Evolutionary conservation across 495 filamentous ascomycete species (phyloP).

Genomic region (Neurospora intermedia): DNA sequence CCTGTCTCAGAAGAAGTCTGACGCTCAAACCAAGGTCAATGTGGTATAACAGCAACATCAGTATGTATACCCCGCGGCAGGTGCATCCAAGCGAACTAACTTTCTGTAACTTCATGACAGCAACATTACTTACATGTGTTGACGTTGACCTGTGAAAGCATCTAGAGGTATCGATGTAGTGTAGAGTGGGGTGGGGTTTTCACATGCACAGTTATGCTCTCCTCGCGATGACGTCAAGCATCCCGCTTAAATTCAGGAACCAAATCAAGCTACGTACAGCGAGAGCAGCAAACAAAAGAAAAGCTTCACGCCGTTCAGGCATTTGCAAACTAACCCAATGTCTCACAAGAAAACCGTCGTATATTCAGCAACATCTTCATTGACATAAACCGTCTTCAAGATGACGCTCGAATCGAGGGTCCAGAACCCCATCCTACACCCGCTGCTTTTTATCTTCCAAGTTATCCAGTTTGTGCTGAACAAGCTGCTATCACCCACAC

Average conservation of each 20-base stretch:
- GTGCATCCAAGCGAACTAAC: neutral
- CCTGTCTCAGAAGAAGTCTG: neutral
- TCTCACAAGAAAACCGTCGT: neutral
- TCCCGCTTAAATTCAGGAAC: neutral
- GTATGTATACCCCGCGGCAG: neutral
- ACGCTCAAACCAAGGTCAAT: neutral
- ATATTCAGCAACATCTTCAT: neutral
- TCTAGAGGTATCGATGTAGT: neutral
- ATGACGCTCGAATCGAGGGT: conserved; percentile 1
- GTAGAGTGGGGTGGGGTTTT: neutral
- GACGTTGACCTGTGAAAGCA: neutral
- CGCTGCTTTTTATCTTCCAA: conserved; percentile 51
- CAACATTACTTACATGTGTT: neutral
- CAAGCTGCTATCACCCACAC: conserved; percentile 56
- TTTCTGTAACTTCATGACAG: neutral
- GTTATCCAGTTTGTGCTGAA: conserved; percentile 56
- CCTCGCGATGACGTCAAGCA: neutral
- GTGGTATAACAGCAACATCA: neutral
- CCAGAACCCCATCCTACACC: conserved; percentile 23
- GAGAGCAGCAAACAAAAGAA: neutral
- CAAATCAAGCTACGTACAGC: neutral
- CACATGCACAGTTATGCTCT: neutral
- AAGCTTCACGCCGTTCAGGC: neutral
- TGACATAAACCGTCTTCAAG: neutral
- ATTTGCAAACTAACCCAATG: neutral